Evolutionary conservation across 441 rosid genomes (phyloP), one percentile per base, ranked within the genome.

Genomic region (Brassica hybrid): DNA sequence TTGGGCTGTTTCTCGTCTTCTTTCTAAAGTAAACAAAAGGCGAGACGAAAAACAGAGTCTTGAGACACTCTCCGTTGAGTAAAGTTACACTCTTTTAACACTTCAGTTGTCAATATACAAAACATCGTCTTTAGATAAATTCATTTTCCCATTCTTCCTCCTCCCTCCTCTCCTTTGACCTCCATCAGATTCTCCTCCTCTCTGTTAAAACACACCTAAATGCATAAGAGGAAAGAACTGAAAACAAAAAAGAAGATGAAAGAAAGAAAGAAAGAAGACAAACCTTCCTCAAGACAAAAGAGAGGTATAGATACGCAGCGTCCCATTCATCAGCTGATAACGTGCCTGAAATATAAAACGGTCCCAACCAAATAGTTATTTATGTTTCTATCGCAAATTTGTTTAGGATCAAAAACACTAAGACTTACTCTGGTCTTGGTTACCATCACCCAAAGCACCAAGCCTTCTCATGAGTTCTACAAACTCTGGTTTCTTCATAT

Each of bases 391-490:
- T n/a, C 10, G 11, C 57, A 30, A 38, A 41, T 45, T 43, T 38
- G 14, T n/a, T 0, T 30, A 21, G 50, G 62, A 30, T 14, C 32
- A 54, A 36, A 36, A 38, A 66, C 36, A 8, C 16, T 12, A 66
- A 38, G 38, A 69, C 91, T 85, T 84, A 96, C 97, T 88, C 67
- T 83, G 90, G 78, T 93, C 99, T 76, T 87, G 93, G 85, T 87
- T 91, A 75, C 95, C 96, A 80, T 92, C 97, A n/a, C 98, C 99
- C 81, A 96, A 82, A 68, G 99, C 99, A 76, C 99, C 99, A 54
- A 94, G 95, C 82, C 97, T 79, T 69, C 91, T 83, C 97, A 91
- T 92, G 72, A 96, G 89, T 18, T 94, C 97, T 14, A 92, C 75
- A 56, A 84, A 84, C 61, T 91, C 99, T 12, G 88, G 87, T 65